These are phyloP conservation scores for Vitis hybrid DNA, from an alignment of 177 flowering plant species.

Conservation along the genomic window DNA sequence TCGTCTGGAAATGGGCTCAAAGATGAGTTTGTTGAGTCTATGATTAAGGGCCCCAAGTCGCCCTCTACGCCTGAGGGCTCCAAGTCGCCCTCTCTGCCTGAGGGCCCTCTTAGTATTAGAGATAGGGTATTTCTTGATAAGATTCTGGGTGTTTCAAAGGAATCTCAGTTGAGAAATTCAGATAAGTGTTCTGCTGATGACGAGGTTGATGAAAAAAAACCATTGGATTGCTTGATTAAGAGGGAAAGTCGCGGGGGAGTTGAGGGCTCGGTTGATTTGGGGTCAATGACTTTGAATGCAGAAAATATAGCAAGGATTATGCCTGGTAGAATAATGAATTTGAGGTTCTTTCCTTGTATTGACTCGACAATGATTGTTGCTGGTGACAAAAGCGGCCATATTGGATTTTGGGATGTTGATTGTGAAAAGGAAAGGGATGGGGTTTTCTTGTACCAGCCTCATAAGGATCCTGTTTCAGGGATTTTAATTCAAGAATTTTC, in stretches of 20 bases:
- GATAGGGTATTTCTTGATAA: conserved; percentile 35
- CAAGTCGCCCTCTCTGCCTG: conserved; percentile 7
- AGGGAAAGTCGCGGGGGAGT: not conserved
- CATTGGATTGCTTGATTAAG: too few relatives aligned
- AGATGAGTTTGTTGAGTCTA: conserved; percentile 24
- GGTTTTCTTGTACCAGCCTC: conserved; percentile 39
- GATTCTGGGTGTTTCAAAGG: conserved; percentile 28
- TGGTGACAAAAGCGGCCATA: conserved; percentile 48
- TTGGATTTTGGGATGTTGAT: conserved; percentile 73
- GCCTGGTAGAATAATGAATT: conserved; percentile 48
- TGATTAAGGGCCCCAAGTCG: not conserved
- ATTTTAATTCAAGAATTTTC: conserved; percentile 33
- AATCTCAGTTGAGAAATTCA: not conserved
- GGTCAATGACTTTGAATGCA: conserved; percentile 23
- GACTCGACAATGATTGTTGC: conserved; percentile 28
- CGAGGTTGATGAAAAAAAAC: too few relatives aligned
- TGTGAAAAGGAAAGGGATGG: conserved; percentile 38
- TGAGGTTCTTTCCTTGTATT: conserved; percentile 38
- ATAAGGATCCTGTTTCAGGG: conserved; percentile 63
- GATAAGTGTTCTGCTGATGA: not conserved
- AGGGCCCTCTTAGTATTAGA: conserved; percentile 36
- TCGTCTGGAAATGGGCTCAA: conserved; percentile 22
- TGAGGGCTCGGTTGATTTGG: conserved; percentile 7
- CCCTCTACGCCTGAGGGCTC: not conserved
- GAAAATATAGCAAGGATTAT: conserved; percentile 44